These are phyloP conservation scores for Colletotrichum lini DNA, from an alignment of 2,329 filamentous ascomycete species.

Conservation along the genomic window DNA sequence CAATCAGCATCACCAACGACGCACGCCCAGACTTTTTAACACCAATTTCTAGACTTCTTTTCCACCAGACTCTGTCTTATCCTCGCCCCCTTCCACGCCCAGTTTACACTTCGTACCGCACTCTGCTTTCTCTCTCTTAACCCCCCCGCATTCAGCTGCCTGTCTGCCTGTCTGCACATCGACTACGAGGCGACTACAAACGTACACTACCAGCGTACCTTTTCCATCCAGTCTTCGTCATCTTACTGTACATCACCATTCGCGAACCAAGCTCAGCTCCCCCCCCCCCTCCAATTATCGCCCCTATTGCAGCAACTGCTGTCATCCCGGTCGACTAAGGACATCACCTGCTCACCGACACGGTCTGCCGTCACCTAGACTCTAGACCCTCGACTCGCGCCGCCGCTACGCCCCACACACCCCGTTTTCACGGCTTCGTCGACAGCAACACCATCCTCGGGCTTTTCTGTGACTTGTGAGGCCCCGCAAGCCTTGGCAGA, in stretches of 20 bases:
- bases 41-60: slow-evolving; percentile 29
- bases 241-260: neutral
- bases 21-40: slow-evolving; percentile 36
- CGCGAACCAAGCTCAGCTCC: slow-evolving; percentile 19
- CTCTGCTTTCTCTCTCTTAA: neutral
- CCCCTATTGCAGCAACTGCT: slow-evolving; percentile 9
- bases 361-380: slow-evolving; percentile 25
- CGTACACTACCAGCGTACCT: neutral
- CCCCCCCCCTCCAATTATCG: slow-evolving; percentile 1
- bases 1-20: slow-evolving; percentile 14
- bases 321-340: slow-evolving; percentile 26
- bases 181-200: neutral
- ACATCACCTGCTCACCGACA: slow-evolving; percentile 35
- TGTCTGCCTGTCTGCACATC: too few relatives aligned
- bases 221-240: slow-evolving; percentile 3
- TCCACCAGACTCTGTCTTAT: slow-evolving; percentile 22
- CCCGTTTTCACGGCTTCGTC: slow-evolving; percentile 19
- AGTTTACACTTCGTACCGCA: neutral
- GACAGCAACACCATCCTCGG: slow-evolving; percentile 35
- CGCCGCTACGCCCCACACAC: slow-evolving; percentile 29
- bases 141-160: slow-evolving; percentile 23
- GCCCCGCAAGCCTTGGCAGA: slow-evolving; percentile 36
- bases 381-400: slow-evolving; percentile 17
- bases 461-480: slow-evolving; percentile 35
- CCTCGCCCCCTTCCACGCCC: slow-evolving; percentile 19